Evolutionary conservation across 2,329 filamentous ascomycete species (phyloP).

Genomic region (Alternaria conjuncta): DNA sequence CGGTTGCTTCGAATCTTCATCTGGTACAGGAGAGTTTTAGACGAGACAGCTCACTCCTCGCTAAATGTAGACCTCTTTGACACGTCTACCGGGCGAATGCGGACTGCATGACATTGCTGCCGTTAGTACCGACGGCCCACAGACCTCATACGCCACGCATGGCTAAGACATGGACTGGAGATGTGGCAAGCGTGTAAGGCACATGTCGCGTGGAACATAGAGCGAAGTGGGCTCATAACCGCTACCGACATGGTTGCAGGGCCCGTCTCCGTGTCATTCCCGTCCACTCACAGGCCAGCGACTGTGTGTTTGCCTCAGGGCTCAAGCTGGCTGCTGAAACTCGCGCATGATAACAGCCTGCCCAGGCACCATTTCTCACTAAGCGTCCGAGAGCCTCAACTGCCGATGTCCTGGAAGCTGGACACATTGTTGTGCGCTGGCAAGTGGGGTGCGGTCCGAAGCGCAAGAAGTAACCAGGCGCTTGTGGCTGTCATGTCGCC

Average conservation of each 20-base stretch:
- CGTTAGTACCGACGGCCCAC: conserved; percentile 33
- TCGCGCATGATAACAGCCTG: conserved; percentile 61
- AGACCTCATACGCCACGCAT: conserved; percentile 42
- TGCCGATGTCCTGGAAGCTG: conserved; percentile 5
- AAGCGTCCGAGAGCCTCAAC: conserved; percentile 1
- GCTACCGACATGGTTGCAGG: conserved; percentile 1
- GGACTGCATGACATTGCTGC: conserved; percentile 29
- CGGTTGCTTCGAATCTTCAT: conserved; percentile 21
- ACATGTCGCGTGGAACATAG: conserved; percentile 26
- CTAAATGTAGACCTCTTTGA: conserved; percentile 25
- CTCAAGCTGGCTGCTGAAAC: conserved; percentile 68
- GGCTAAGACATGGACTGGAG: conserved; percentile 26
- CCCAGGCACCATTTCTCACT: conserved; percentile 4
- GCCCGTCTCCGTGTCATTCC: conserved; percentile 9
- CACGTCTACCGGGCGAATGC: conserved; percentile 19
- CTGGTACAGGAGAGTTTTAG: conserved; percentile 30
- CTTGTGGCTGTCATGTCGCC: neutral
- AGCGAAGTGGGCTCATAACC: conserved; percentile 22
- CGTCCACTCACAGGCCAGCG: conserved; percentile 5
- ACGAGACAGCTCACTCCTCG: conserved; percentile 24
- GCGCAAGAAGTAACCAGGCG: conserved; percentile 4
- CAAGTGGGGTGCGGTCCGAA: neutral
- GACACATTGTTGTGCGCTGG: neutral
- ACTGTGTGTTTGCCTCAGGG: conserved; percentile 44
- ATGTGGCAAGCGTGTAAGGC: conserved; percentile 29